Conservation (phyloP, 2,329 filamentous ascomycete genomes). For the Pseudomassariella vexata region DNA sequence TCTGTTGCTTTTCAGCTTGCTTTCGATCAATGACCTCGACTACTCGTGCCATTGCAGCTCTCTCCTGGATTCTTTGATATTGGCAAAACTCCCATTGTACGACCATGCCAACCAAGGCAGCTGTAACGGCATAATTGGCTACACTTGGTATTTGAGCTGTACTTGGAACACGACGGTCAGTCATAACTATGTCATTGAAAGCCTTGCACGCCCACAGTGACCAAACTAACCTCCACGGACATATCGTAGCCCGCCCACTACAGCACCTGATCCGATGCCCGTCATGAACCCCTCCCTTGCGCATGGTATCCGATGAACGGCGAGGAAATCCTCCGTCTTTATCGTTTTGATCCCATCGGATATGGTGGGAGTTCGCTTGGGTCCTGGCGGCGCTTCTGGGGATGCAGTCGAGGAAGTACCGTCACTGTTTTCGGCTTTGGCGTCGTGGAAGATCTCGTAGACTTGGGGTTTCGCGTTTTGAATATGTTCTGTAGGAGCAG, state of each 20-base stretch:
- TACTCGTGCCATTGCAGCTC: slow-evolving; percentile 76
- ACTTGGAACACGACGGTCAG: slow-evolving; percentile 5
- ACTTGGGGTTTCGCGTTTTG: slow-evolving; percentile 27
- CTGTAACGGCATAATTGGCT: slow-evolving; percentile 80
- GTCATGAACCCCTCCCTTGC: slow-evolving; percentile 76
- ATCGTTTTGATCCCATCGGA: slow-evolving; percentile 62
- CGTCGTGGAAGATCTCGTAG: slow-evolving; percentile 32
- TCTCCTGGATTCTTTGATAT: slow-evolving; percentile 66
- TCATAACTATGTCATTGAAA: not conserved
- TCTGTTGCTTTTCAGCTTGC: slow-evolving; percentile 54
- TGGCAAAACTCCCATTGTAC: slow-evolving; percentile 82
- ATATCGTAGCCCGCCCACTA: slow-evolving; percentile 66
- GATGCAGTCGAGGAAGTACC: not conserved
- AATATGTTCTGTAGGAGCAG: slow-evolving; percentile 26
- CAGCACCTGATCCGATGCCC: slow-evolving; percentile 76
- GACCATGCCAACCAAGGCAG: slow-evolving; percentile 65
- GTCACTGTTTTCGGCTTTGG: slow-evolving; percentile 12
- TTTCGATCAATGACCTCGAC: slow-evolving; percentile 76
- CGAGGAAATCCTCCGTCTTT: slow-evolving; percentile 61
- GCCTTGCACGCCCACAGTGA: not conserved
- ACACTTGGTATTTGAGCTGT: slow-evolving; percentile 57
- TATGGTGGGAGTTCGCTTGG: slow-evolving; percentile 40
- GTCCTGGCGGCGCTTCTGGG: slow-evolving; percentile 10
- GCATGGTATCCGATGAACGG: slow-evolving; percentile 75
- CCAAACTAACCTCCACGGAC: slow-evolving; percentile 63